Evolutionary conservation across 768 basidiomycete species (phyloP).

Genomic region (Lactarius akahatsu): DNA sequence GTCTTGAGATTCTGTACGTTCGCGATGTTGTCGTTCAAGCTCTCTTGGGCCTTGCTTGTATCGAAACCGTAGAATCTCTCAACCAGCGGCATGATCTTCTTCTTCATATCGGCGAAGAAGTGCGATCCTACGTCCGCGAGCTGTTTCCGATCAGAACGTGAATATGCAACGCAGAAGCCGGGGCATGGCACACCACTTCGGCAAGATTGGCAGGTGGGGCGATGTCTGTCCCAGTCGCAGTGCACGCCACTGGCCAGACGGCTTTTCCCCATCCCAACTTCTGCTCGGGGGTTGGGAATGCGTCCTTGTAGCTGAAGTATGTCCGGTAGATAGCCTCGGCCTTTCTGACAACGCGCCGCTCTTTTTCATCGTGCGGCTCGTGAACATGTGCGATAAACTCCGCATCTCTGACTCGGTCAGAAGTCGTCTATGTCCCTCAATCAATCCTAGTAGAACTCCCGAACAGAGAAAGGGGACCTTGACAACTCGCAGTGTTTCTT

Average conservation of each 20-base stretch:
- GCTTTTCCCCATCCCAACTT: constrained; percentile 11
- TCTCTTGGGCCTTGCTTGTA: constrained; percentile 17
- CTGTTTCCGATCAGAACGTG: not conserved
- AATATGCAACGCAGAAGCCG: not conserved
- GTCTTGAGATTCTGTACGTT: constrained; percentile 12
- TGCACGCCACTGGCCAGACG: constrained; percentile 18
- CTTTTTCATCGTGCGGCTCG: constrained; percentile 8
- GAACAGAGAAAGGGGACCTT: constrained; percentile 11
- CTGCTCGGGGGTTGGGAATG: constrained; percentile 20
- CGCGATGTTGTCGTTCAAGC: constrained; percentile 12
- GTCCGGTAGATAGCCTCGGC: constrained; percentile 16
- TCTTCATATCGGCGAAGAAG: constrained; percentile 15
- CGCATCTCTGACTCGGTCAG: constrained; percentile 16
- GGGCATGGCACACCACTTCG: constrained; percentile 10
- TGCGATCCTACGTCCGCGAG: constrained; percentile 1
- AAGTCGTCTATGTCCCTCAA: constrained; percentile 8
- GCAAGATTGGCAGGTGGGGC: not conserved
- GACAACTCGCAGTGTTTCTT: constrained; percentile 5
- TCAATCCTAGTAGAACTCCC: not conserved
- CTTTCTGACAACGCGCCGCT: not conserved
- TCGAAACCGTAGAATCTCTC: constrained; percentile 20
- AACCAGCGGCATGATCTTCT: constrained; percentile 16
- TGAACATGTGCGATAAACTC: not conserved
- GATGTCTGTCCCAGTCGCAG: constrained; percentile 9
- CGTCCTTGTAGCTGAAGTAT: constrained; percentile 18